Evolutionary conservation across 108 stramenopile genomes (phyloP).

Genomic region (Cyclostephanos tholiformis): DNA sequence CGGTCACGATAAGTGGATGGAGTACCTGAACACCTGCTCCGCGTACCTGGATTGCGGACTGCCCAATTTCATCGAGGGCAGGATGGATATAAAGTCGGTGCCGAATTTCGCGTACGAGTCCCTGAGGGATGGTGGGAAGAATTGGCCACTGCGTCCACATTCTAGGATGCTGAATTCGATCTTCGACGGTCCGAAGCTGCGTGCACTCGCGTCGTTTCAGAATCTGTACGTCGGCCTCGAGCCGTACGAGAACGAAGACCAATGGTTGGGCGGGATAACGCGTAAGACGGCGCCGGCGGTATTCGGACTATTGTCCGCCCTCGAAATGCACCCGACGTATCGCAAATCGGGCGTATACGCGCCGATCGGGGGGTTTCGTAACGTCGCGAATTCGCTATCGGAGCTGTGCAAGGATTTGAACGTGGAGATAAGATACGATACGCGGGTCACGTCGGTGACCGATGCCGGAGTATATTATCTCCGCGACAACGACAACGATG

Average conservation of each 20-base stretch:
- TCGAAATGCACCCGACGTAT: slow-evolving; percentile 87
- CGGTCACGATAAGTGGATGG: slow-evolving; percentile 71
- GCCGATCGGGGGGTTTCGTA: slow-evolving; percentile 84
- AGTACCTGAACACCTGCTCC: slow-evolving; percentile 64
- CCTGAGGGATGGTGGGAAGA: slow-evolving; percentile 54
- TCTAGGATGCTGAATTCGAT: slow-evolving; percentile 68
- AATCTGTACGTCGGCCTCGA: slow-evolving; percentile 92
- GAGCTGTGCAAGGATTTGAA: slow-evolving; percentile 56
- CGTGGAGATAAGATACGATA: slow-evolving; percentile 57
- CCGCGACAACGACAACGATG: neutral
- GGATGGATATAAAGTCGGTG: slow-evolving; percentile 63
- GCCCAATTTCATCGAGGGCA: slow-evolving; percentile 85
- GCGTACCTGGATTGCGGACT: slow-evolving; percentile 81
- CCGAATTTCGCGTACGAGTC: slow-evolving; percentile 71
- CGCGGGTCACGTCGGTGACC: slow-evolving; percentile 59
- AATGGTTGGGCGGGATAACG: slow-evolving; percentile 64
- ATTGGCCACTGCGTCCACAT: slow-evolving; percentile 82
- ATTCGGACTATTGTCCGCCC: slow-evolving; percentile 88
- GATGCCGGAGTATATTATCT: slow-evolving; percentile 58
- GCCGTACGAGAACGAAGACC: slow-evolving; percentile 63
- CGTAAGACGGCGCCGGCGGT: slow-evolving; percentile 88
- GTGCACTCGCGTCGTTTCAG: slow-evolving; percentile 88
- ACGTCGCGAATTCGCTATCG: slow-evolving; percentile 68
- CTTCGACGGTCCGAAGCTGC: slow-evolving; percentile 71
- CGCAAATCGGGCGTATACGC: slow-evolving; percentile 77